phyloP scores from a whole-genome alignment of 345 rosid species.

The Clarkia xantiana region DNA sequence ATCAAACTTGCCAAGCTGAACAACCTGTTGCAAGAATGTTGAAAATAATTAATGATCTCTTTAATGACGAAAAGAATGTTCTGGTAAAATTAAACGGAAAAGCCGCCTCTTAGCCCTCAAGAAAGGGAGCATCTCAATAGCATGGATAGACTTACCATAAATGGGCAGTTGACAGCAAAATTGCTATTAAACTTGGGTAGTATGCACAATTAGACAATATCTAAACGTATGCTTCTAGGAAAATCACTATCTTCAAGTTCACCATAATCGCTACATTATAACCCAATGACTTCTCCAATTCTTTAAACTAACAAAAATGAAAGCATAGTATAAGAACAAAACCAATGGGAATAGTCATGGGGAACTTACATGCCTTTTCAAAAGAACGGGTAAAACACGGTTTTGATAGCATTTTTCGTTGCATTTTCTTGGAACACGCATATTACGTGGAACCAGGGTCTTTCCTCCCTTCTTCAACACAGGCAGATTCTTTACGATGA shows the following conservation, averaged over 20 bases:
- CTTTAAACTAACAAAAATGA: no score
- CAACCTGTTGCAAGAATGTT: conserved; percentile 38
- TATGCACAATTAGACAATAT: no score
- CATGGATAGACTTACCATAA: no score
- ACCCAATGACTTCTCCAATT: no score
- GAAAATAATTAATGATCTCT: conserved; percentile 6
- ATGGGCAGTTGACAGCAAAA: no score
- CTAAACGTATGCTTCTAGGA: no score
- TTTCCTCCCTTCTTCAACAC: conserved; percentile 32
- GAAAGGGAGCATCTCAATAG: no score
- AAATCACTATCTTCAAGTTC: no score
- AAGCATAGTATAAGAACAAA: background rate
- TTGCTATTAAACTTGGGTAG: no score
- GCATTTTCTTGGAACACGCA: conserved; percentile 97
- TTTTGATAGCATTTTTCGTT: conserved; percentile 72
- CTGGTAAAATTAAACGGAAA: no score
- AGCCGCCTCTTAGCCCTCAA: no score
- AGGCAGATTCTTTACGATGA: conserved; percentile 75
- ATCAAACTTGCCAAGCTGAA: conserved; percentile 82
- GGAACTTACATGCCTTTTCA: conserved; percentile 99
- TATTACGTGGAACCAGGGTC: conserved; percentile 36
- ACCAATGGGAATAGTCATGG: conserved; percentile 10
- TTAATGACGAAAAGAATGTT: background rate
- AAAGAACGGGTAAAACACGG: conserved; percentile 81
- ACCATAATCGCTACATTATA: no score